phyloP scores from a whole-genome alignment of 73 alveolate genomes.

The Tetrahymena elliotti region DNA sequence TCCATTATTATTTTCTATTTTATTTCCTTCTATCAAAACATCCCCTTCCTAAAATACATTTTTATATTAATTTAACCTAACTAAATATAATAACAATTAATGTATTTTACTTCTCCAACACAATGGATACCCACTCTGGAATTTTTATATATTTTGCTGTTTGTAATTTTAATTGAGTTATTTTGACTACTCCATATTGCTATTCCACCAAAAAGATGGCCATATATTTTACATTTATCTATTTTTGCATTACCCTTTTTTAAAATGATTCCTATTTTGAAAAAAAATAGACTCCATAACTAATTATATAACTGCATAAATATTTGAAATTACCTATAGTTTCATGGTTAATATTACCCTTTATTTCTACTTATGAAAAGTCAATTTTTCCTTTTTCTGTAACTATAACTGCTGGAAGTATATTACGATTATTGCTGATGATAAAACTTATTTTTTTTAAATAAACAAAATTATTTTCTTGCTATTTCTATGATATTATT shows the following conservation, averaged over 20 bases:
- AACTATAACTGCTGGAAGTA: constrained; percentile 21
- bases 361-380: constrained; percentile 5
- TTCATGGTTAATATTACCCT: constrained; percentile 5
- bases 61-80: constrained; percentile 11
- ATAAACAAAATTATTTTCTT: neutral
- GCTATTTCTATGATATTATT: neutral
- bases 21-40: constrained; percentile 51
- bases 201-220: constrained; percentile 13
- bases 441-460: constrained; percentile 1
- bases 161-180: neutral
- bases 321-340: neutral
- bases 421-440: constrained; percentile 6
- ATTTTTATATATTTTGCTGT: constrained; percentile 5
- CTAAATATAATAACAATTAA: constrained; percentile 28
- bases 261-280: neutral
- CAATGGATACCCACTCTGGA: constrained; percentile 23
- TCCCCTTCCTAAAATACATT: constrained; percentile 47
- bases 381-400: constrained; percentile 8
- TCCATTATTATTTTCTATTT: constrained; percentile 43
- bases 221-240: neutral
- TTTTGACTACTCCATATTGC: neutral
- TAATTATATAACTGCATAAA: neutral
- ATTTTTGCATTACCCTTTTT: neutral
- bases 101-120: constrained; percentile 3
- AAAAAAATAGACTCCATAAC: too few species aligned